These are phyloP conservation scores for Veloboletus limbatus DNA, from an alignment of 1,284 basidiomycete species.

Conservation along the genomic window DNA sequence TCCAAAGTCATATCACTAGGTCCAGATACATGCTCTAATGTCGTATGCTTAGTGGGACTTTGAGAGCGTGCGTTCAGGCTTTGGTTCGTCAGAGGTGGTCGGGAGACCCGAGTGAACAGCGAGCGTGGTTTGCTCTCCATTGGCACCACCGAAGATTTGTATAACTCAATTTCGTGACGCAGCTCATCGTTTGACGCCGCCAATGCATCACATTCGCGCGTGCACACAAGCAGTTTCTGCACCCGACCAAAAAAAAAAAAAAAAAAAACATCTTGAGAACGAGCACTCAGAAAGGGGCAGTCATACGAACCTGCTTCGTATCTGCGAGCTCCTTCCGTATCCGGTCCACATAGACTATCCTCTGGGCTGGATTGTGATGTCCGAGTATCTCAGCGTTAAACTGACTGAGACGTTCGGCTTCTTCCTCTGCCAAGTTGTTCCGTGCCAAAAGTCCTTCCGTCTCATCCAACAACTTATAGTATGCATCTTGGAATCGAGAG, in stretches of 20 bases:
- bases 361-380: conserved; percentile 71
- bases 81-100: conserved; percentile 51
- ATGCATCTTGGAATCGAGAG: conserved; percentile 65
- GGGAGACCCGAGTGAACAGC: conserved; percentile 56
- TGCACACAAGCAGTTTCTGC: conserved; percentile 56
- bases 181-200: conserved; percentile 50
- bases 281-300: not conserved
- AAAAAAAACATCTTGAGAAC: conserved; percentile 6
- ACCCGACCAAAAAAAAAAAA: not conserved
- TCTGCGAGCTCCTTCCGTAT: conserved; percentile 68
- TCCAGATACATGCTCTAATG: conserved; percentile 31
- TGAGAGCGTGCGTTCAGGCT: conserved; percentile 37
- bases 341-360: conserved; percentile 71
- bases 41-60: conserved; percentile 17
- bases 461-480: conserved; percentile 58
- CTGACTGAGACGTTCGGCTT: conserved; percentile 60
- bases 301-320: conserved; percentile 57
- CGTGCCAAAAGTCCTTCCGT: conserved; percentile 59
- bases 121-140: conserved; percentile 59
- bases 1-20: conserved; percentile 57
- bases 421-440: conserved; percentile 73
- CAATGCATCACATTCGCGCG: conserved; percentile 53
- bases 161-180: conserved; percentile 60
- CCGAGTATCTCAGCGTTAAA: conserved; percentile 78
- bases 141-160: conserved; percentile 64